Evolutionary conservation across 2,329 filamentous ascomycete species (phyloP).

Genomic region (Emmonsiellopsis sp.): DNA sequence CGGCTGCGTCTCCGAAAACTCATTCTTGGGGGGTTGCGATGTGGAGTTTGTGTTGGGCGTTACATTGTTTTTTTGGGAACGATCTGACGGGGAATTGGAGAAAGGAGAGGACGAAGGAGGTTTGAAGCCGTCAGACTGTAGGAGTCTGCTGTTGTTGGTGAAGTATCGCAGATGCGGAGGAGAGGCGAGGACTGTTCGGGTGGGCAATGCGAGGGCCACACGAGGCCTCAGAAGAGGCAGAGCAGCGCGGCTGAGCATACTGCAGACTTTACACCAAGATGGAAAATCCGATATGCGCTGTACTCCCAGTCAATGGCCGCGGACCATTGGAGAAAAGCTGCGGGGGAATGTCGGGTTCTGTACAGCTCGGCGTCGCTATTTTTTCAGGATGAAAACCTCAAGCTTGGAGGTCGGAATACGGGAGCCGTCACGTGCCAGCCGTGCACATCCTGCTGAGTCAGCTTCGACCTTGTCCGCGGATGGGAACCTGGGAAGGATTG

Average conservation of each 20-base stretch:
- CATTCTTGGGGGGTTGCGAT: conserved; percentile 9
- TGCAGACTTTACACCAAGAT: conserved; percentile 15
- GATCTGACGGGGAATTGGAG: conserved; percentile 13
- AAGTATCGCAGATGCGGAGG: conserved; percentile 30
- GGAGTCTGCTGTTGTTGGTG: conserved; percentile 27
- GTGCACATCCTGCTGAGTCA: not conserved
- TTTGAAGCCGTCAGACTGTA: conserved; percentile 18
- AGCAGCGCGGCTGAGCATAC: conserved; percentile 38
- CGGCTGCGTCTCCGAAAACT: conserved; percentile 27
- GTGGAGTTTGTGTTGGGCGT: conserved; percentile 7
- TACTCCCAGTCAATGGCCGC: conserved; percentile 14
- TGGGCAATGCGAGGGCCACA: conserved; percentile 23
- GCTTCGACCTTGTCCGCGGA: no score
- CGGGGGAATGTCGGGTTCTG: no score
- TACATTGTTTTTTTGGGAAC: conserved; percentile 16
- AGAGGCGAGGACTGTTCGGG: conserved; percentile 24
- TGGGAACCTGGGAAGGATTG: no score
- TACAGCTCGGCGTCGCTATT: not conserved
- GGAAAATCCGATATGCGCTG: conserved; percentile 6
- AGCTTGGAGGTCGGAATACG: not conserved
- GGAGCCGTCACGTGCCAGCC: not conserved
- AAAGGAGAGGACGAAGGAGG: conserved; percentile 11
- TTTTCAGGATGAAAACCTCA: not conserved
- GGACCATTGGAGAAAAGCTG: not conserved
- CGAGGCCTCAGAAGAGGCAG: conserved; percentile 37